Conservation (phyloP, 768 basidiomycete species). For the Rhizopogon sp. region DNA sequence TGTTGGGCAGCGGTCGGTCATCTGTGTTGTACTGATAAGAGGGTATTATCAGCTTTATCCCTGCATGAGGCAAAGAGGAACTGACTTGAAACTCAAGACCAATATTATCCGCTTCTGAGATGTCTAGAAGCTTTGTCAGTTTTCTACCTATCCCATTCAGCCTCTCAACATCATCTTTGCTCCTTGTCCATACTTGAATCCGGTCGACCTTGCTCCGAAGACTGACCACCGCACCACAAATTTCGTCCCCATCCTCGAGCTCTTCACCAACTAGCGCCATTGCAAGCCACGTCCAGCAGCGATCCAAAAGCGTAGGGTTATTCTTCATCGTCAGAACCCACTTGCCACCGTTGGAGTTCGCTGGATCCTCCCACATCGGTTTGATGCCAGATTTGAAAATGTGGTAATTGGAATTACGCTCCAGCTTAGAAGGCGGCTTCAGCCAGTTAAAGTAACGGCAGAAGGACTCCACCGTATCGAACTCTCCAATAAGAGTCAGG, state of each 20-base stretch:
- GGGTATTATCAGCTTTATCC: not conserved
- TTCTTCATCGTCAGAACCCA: conserved; percentile 95
- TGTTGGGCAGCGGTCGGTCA: conserved; percentile 74
- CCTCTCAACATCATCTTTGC: conserved; percentile 80
- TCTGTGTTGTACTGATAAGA: conserved; percentile 74
- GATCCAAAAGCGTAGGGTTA: conserved; percentile 71
- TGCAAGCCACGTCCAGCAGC: conserved; percentile 86
- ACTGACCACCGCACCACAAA: conserved; percentile 86
- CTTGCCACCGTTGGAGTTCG: conserved; percentile 89
- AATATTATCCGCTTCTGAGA: conserved; percentile 80
- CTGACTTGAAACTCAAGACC: conserved; percentile 88
- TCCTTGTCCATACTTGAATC: conserved; percentile 88
- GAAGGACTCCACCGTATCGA: conserved; percentile 85
- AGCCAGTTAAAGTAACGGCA: conserved; percentile 94
- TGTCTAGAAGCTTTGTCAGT: conserved; percentile 75
- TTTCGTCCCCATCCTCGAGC: conserved; percentile 63
- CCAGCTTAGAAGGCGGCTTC: conserved; percentile 83
- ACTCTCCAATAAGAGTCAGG: conserved; percentile 81
- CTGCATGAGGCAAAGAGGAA: conserved; percentile 1
- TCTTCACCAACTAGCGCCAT: conserved; percentile 88
- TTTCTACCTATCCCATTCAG: conserved; percentile 82
- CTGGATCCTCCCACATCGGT: conserved; percentile 96
- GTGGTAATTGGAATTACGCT: conserved; percentile 91
- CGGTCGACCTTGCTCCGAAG: conserved; percentile 82
- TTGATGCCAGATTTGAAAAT: conserved; percentile 93